Base-by-base conservation (phyloP, 2,329 filamentous ascomycete genomes). In the Truncatella angustata region DNA sequence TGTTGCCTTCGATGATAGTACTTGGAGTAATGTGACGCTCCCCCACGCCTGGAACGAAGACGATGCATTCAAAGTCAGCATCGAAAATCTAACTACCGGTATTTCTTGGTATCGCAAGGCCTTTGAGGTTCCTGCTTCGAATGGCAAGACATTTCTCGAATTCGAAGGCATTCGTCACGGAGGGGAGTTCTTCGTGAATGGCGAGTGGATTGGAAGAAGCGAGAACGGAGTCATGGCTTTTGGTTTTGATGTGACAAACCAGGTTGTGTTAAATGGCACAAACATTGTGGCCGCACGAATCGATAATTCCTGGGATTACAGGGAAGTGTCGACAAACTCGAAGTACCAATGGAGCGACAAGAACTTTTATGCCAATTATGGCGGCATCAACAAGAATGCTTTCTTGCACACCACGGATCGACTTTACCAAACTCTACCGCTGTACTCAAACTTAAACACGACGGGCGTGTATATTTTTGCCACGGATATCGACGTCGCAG, bases 281-380 rank as follows among this genome's bases (percentile, higher is more conserved):
- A 49, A 36, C 18, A 12, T 49, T 18, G 7, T 49, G 5, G 45
- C 32, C 3, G 18, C 45, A 5, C 28, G 35, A 4, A 36, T 49
- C n/a, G 45, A 36, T 9, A 47, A 37, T 28, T 20, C 20, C 28
- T 49, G 45, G 28, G 45, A 49, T 26, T 49, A 36, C 20, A 14
- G 18, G 6, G 30, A 49, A 18, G 23, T 23, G 3, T 35, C 28
- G 4, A 36, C 28, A 3, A 37, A 37, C 11, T 37, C 32, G 24
- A 18, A 18, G 5, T 37, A 49, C 4, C 30, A 36, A 12, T 49
- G 32, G 45, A 24, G 21, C 18, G 44, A 47, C 24, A 12, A 35
- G 2, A 47, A 47, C 44, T 47, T 47, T 16, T 47, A 47, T 26
- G 44, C 44, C 32, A 47, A 47, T 26, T 47, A 47, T 20, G 44